Conservation (phyloP, 2,329 filamentous ascomycete genomes). For the Clonostachys byssicola region DNA sequence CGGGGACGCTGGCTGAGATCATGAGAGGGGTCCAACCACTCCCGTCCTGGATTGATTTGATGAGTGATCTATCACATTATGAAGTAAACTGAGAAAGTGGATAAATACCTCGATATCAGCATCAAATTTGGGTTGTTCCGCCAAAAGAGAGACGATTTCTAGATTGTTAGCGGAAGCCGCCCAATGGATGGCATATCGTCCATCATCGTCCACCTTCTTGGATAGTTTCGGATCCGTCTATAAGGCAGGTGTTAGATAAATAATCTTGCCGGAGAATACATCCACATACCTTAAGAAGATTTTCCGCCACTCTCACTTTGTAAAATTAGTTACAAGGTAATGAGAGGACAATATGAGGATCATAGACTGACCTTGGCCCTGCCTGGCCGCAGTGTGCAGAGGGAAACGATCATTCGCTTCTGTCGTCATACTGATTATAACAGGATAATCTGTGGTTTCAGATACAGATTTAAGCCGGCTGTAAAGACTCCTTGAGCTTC, state of each 20-base stretch:
- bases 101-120: conserved; percentile 67
- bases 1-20: conserved; percentile 73
- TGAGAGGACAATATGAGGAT: background rate
- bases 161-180: conserved; percentile 79
- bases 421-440: conserved; percentile 3
- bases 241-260: background rate
- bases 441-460: no score
- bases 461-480: no score
- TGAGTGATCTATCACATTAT: background rate
- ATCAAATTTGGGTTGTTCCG: conserved; percentile 71
- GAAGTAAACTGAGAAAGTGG: background rate
- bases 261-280: no score
- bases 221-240: conserved; percentile 79
- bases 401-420: conserved; percentile 62
- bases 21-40: conserved; percentile 81
- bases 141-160: conserved; percentile 69
- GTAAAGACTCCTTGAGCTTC: no score
- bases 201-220: conserved; percentile 72
- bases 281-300: conserved; percentile 4
- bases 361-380: conserved; percentile 66
- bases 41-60: conserved; percentile 49
- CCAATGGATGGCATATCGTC: conserved; percentile 91
- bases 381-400: conserved; percentile 81
- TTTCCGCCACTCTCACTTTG: conserved; percentile 3
- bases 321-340: background rate